These are phyloP conservation scores for Epichloe baconii DNA, from an alignment of 2,329 filamentous ascomycete species.

Conservation along the genomic window DNA sequence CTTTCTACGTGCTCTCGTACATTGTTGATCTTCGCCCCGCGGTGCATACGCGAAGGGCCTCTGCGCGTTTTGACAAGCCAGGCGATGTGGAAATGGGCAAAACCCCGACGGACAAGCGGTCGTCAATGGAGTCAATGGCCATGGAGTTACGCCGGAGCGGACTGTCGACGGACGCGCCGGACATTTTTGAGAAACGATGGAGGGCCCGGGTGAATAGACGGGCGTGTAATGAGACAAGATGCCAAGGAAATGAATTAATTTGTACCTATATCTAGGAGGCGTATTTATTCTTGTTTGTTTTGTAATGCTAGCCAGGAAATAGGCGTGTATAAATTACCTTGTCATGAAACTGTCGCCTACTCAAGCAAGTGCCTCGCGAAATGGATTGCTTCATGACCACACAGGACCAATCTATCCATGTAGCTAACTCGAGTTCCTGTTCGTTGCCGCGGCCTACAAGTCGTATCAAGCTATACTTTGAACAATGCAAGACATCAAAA, in stretches of 20 bases:
- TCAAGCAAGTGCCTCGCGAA: too few species aligned
- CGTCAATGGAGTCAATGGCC: not conserved
- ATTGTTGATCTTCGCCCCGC: conserved; percentile 77
- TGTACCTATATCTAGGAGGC: not conserved
- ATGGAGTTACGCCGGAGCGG: not conserved
- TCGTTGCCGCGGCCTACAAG: too few species aligned
- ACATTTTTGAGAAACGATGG: not conserved
- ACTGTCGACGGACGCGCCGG: not conserved
- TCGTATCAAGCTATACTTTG: too few species aligned
- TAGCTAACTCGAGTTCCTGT: too few species aligned
- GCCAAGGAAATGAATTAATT: not conserved
- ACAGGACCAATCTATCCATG: too few species aligned
- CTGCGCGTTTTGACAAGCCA: conserved; percentile 18
- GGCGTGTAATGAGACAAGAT: too few species aligned
- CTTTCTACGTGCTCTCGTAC: conserved; percentile 79
- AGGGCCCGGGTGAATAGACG: too few species aligned
- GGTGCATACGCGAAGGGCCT: conserved; percentile 38
- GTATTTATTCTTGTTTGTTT: not conserved
- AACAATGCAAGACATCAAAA: not conserved
- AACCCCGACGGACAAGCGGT: not conserved
- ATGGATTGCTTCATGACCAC: too few species aligned
- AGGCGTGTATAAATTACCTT: not conserved
- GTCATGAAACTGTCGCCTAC: not conserved
- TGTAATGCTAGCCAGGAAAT: not conserved
- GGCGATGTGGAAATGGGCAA: conserved; percentile 12